Evolutionary conservation across 1,139 yeast genomes (phyloP).

Genomic region (Blastobotrys malaysiensis): DNA sequence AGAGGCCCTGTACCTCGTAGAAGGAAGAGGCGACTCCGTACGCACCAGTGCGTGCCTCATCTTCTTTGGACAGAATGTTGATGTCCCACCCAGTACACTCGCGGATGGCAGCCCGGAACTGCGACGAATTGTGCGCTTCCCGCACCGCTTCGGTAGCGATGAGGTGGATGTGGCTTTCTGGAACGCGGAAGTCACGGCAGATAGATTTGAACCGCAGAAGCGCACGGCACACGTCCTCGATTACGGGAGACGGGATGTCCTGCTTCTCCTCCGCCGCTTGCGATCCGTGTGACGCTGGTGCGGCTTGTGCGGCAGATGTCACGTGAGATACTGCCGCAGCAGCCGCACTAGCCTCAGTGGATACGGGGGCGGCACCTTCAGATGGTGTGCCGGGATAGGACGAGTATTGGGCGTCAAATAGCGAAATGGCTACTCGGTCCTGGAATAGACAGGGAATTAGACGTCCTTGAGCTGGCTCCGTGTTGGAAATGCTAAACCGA

Average conservation of each 20-base stretch:
- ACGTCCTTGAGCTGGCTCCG: slow-evolving; percentile 59
- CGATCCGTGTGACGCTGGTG: slow-evolving; percentile 15
- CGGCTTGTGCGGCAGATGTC: slow-evolving; percentile 25
- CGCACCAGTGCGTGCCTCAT: slow-evolving; percentile 59
- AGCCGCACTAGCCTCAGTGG: too few species aligned
- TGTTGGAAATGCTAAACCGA: slow-evolving; percentile 59
- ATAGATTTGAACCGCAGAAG: slow-evolving; percentile 57
- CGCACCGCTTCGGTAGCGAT: slow-evolving; percentile 66
- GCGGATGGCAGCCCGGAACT: slow-evolving; percentile 47
- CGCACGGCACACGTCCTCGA: slow-evolving; percentile 51
- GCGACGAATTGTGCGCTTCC: slow-evolving; percentile 55
- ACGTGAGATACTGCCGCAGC: too few species aligned
- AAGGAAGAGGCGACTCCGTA: slow-evolving; percentile 67
- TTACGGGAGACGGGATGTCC: slow-evolving; percentile 52
- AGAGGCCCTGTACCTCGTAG: slow-evolving; percentile 54
- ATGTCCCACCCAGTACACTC: slow-evolving; percentile 59
- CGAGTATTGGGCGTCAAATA: slow-evolving; percentile 45
- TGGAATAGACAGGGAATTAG: slow-evolving; percentile 67
- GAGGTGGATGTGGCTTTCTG: slow-evolving; percentile 49
- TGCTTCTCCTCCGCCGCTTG: slow-evolving; percentile 11
- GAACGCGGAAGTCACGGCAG: slow-evolving; percentile 64
- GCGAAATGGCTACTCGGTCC: slow-evolving; percentile 59
- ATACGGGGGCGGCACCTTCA: not conserved
- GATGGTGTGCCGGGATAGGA: slow-evolving; percentile 1
- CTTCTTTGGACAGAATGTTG: slow-evolving; percentile 48